These are phyloP conservation scores for Chalciporus chontae DNA, from an alignment of 768 basidiomycete genomes.

Conservation along the genomic window DNA sequence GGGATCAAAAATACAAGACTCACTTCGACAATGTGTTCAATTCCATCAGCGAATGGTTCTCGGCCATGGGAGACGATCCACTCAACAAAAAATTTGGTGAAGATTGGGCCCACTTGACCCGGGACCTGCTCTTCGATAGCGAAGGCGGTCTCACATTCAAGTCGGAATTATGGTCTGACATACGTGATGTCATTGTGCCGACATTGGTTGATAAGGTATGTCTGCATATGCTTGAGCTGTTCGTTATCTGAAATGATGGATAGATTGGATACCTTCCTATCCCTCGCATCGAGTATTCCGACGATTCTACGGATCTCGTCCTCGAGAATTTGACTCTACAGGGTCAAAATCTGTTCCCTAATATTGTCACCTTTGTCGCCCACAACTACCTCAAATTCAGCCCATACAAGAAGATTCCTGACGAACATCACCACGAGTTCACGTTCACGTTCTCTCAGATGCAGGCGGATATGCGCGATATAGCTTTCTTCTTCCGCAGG, in stretches of 20 bases:
- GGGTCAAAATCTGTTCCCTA: slow-evolving; percentile 88
- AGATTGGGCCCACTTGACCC: slow-evolving; percentile 78
- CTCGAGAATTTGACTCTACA: slow-evolving; percentile 91
- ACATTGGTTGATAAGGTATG: slow-evolving; percentile 68
- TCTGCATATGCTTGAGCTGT: background rate
- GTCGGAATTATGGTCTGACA: slow-evolving; percentile 83
- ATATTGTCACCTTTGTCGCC: slow-evolving; percentile 66
- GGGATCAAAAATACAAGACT: slow-evolving; percentile 63
- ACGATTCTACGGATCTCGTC: slow-evolving; percentile 81
- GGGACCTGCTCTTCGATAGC: slow-evolving; percentile 70
- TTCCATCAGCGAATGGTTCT: slow-evolving; percentile 73
- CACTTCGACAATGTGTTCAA: slow-evolving; percentile 84
- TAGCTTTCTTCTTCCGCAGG: slow-evolving; percentile 86
- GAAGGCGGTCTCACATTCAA: slow-evolving; percentile 90
- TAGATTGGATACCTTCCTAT: slow-evolving; percentile 83
- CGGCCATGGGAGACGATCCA: slow-evolving; percentile 80
- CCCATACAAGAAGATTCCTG: slow-evolving; percentile 57
- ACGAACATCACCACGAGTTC: slow-evolving; percentile 68
- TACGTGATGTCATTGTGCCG: slow-evolving; percentile 80
- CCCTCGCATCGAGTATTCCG: slow-evolving; percentile 91
- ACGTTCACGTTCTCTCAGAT: slow-evolving; percentile 78
- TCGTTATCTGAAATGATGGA: background rate
- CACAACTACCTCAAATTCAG: slow-evolving; percentile 84
- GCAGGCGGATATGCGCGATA: slow-evolving; percentile 91
- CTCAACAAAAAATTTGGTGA: slow-evolving; percentile 78